Evolutionary conservation across 495 filamentous ascomycete genomes (phyloP).

Genomic region (Chlorociboria aeruginascens): DNA sequence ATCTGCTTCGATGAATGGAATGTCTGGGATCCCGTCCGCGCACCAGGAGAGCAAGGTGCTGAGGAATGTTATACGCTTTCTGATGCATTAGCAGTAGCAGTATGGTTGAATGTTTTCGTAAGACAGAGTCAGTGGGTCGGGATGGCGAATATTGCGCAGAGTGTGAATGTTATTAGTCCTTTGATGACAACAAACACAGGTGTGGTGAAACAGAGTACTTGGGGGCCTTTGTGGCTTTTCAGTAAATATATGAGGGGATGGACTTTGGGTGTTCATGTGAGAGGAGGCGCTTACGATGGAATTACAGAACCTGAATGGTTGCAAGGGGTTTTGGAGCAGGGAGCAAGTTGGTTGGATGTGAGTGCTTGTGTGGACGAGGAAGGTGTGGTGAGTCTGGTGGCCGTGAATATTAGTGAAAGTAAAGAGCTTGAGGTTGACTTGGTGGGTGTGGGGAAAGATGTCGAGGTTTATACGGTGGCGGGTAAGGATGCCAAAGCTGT

Average conservation of each 20-base stretch:
- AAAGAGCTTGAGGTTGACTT: conserved; percentile 43
- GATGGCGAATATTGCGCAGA: conserved; percentile 76
- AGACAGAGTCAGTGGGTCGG: conserved; percentile 58
- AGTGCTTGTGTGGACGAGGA: conserved; percentile 51
- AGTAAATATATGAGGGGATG: conserved; percentile 63
- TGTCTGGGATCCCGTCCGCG: conserved; percentile 67
- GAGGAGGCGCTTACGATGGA: conserved; percentile 46
- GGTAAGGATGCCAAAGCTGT: conserved; percentile 39
- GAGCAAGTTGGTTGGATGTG: conserved; percentile 58
- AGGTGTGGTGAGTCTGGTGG: conserved; percentile 49
- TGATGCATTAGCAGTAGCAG: conserved; percentile 60
- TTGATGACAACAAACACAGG: conserved; percentile 56
- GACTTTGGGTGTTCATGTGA: conserved; percentile 50
- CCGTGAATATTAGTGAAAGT: conserved; percentile 55
- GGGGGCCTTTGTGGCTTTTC: conserved; percentile 66
- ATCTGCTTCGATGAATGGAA: conserved; percentile 87
- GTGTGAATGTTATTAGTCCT: conserved; percentile 66
- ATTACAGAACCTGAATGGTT: conserved; percentile 55
- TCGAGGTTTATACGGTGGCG: conserved; percentile 47
- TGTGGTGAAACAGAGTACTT: conserved; percentile 60
- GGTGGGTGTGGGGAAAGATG: conserved; percentile 35
- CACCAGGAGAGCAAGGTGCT: conserved; percentile 54
- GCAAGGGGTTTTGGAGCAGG: conserved; percentile 41
- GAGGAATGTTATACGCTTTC: conserved; percentile 65
- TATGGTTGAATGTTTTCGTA: conserved; percentile 72